Evolutionary conservation across 805 yeast species (phyloP), one percentile per base, ranked within the genome.

Genomic region (Metschnikowia similis): DNA sequence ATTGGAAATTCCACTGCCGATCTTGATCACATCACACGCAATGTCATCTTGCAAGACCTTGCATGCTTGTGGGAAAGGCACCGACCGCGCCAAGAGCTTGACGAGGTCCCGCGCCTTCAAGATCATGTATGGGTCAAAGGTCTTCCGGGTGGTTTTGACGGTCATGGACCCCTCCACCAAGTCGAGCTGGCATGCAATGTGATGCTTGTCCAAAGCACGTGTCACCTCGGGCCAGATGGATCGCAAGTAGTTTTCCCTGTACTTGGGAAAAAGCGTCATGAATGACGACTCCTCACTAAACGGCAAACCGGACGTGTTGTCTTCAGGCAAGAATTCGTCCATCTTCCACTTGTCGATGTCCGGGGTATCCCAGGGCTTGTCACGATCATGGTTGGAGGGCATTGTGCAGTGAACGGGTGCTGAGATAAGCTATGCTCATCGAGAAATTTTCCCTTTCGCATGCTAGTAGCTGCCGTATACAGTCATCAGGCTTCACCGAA

Each of bases 111-210:
- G 82, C 16, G 98, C 97, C 62, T 90, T 92, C 60, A 94, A 77
- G 58, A 94, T 89, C 47, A 87, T 83, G 6, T 96, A 95, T 0
- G 99, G 99, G 66, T 94, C 99, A 67, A 70, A 94, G 0, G 99
- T 91, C 67, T 92, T 94, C 67, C 96, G 81, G 2, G 98, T 92
- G 13, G 99, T 94, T 60, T 85, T 88, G 14, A 94, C 99, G 0
- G 96, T 85, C 98, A 94, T 94, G 3, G 97, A 85, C 41, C 99
- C 99, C 65, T 94, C 98, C 28, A 94, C 96, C 55, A 94, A 74
- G 69, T 94, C 89, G 54, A 94, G 74, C 35, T 84, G 84, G 68
- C 97, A 89, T n/a, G 85, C 84, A 41, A 94, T 76, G 49, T 87
- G 85, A 58, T 83, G 83, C 47, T 79, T 77, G 27, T 86, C 88